Evolutionary conservation across 352 stramenopile genomes (phyloP).

Genomic region (Globisporangium abappressorium): DNA sequence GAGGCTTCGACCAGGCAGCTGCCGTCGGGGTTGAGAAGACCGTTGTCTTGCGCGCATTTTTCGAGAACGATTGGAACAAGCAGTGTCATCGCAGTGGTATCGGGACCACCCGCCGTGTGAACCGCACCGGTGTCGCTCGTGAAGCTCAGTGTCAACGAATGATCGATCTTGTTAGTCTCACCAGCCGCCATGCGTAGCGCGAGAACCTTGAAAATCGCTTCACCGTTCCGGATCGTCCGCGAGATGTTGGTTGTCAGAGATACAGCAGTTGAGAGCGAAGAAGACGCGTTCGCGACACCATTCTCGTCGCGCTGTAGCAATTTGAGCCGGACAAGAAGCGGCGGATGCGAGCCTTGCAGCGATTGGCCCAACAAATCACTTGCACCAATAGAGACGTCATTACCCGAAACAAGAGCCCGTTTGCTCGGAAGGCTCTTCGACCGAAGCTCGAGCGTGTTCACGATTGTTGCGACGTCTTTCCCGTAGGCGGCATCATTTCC

Average conservation of each 20-base stretch:
- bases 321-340: conserved; percentile 1
- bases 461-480: conserved; percentile 5
- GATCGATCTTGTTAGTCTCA: conserved; percentile 1
- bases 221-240: conserved; percentile 7
- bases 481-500: conserved; percentile 7
- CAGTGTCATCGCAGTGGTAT: background rate
- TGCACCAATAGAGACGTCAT: background rate
- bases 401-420: conserved; percentile 6
- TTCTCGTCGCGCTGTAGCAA: conserved; percentile 1
- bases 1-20: conserved; percentile 18
- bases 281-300: background rate
- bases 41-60: conserved; percentile 14
- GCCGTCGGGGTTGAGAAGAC: conserved; percentile 12
- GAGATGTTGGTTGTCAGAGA: conserved; percentile 2
- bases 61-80: conserved; percentile 4
- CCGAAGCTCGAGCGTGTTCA: conserved; percentile 3
- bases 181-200: background rate
- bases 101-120: background rate
- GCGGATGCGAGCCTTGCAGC: background rate
- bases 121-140: background rate
- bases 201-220: conserved; percentile 1
- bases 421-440: background rate
- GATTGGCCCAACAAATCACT: conserved; percentile 1
- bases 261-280: background rate
- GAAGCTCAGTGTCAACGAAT: conserved; percentile 8